Evolutionary conservation across 768 basidiomycete genomes (phyloP).

Genomic region (Boletus fagicola): DNA sequence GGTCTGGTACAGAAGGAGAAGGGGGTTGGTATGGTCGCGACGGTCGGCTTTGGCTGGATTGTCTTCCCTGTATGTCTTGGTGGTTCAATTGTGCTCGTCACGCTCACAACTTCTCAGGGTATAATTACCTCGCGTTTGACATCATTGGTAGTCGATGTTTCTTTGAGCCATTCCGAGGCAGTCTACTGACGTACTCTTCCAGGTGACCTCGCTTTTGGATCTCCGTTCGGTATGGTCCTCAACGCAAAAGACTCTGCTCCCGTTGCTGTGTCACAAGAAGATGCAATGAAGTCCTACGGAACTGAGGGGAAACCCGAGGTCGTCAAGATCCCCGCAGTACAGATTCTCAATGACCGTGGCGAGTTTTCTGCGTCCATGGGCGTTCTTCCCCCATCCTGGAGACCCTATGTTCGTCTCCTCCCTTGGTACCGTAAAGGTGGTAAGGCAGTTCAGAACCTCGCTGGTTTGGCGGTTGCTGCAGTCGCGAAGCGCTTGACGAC

Average conservation of each 20-base stretch:
- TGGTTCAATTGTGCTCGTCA: background rate
- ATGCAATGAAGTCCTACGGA: conserved; percentile 57
- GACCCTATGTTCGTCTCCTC: conserved; percentile 58
- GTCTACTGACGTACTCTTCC: background rate
- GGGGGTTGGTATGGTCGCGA: conserved; percentile 55
- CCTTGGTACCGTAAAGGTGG: conserved; percentile 78
- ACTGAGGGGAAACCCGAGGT: conserved; percentile 45
- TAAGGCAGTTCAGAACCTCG: conserved; percentile 65
- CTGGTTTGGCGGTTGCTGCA: conserved; percentile 76
- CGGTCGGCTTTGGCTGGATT: conserved; percentile 72
- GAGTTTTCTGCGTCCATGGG: conserved; percentile 86
- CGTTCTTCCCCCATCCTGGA: conserved; percentile 67
- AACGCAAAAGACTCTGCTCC: conserved; percentile 70
- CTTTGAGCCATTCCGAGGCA: background rate
- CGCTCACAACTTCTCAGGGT: conserved; percentile 38
- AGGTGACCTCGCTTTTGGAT: conserved; percentile 79
- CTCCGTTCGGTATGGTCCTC: conserved; percentile 85
- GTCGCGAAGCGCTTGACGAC: conserved; percentile 72
- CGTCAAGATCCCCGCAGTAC: conserved; percentile 70
- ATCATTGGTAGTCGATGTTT: conserved; percentile 55
- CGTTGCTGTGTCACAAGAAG: conserved; percentile 56
- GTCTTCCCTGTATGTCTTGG: conserved; percentile 58
- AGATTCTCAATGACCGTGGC: conserved; percentile 85
- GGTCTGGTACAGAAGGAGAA: conserved; percentile 56
- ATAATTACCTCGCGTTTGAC: conserved; percentile 66